Base-by-base conservation (phyloP, 306 rosid species). In the Prunus fruticosa region DNA sequence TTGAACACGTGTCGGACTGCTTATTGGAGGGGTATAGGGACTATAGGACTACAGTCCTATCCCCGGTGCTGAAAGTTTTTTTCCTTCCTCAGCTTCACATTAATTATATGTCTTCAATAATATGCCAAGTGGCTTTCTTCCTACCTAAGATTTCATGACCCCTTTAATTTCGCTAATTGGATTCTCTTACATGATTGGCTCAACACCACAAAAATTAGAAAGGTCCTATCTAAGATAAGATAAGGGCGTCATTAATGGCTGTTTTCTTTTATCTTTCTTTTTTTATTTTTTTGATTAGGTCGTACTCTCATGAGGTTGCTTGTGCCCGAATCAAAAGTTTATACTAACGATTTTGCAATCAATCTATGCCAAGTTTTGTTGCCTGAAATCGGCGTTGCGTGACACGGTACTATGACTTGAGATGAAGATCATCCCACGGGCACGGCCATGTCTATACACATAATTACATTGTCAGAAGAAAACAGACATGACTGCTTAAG, bases 371-470 rank as follows among this genome's bases (percentile, higher is more conserved):
- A 2, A 18, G 22, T 38, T 43, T 66, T 22, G 16, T 60, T 45
- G 18, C 53, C 14, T 43, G 15, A 43, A 11, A 41, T 38, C 8
- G 34, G 19, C n/a, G 45, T 41, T 28, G 71, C 54, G 32, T 43
- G 71, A 22, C 71, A 67, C 71, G 71, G 52, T 19, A 41, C 19
- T 54, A 45, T 67, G 20, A 45, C 71, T 43, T 67, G 18, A 43
- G 70, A 20, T 65, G 70, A 16, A 65, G 45, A 19, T 41, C 5
- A n/a, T 65, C 41, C 28, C 6, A 32, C 47, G 47, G 20, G 18
- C 46, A 13, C 25, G 47, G 20, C 32, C 46, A 13, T 11, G 11
- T 23, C 20, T 20, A 9, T 57, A 22, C 5, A 38, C 9, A 38
- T 6, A 38, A 38, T 38, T 38, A 34, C 43, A 38, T 38, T 38